Conservation (phyloP, 129 eudicot genomes). For the Calendula officinalis region DNA sequence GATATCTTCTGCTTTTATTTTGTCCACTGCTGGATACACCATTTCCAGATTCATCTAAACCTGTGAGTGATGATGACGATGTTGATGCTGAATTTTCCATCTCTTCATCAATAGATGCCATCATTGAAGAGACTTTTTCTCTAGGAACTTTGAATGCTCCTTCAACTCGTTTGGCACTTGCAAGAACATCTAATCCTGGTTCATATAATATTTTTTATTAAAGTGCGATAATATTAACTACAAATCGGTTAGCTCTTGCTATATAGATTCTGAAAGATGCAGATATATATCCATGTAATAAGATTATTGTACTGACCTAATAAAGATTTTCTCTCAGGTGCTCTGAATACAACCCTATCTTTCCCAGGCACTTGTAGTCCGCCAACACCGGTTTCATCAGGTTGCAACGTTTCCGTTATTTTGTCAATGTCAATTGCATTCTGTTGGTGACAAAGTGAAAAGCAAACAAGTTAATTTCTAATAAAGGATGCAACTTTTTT, state of each 20-base stretch:
- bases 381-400: conserved; percentile 51
- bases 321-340: conserved; percentile 60
- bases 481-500: neutral
- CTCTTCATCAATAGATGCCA: conserved; percentile 62
- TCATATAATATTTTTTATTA: neutral
- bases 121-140: conserved; percentile 53
- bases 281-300: neutral
- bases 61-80: conserved; percentile 36
- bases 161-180: conserved; percentile 54
- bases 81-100: conserved; percentile 36
- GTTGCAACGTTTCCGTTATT: conserved; percentile 48
- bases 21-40: conserved; percentile 26
- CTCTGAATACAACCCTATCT: conserved; percentile 57
- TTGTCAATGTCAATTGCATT: conserved; percentile 44
- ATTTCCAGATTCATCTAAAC: conserved; percentile 49
- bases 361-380: conserved; percentile 67
- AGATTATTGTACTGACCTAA: conserved; percentile 44
- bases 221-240: neutral
- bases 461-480: neutral
- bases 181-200: conserved; percentile 78
- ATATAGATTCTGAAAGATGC: neutral
- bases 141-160: conserved; percentile 71
- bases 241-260: neutral
- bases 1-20: conserved; percentile 52
- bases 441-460: conserved; percentile 14